Percentiles rank a stretch among this genome's conserved stretches.
Conservation (phyloP, 495 filamentous ascomycete genomes). For the Evernia prunastri region DNA sequence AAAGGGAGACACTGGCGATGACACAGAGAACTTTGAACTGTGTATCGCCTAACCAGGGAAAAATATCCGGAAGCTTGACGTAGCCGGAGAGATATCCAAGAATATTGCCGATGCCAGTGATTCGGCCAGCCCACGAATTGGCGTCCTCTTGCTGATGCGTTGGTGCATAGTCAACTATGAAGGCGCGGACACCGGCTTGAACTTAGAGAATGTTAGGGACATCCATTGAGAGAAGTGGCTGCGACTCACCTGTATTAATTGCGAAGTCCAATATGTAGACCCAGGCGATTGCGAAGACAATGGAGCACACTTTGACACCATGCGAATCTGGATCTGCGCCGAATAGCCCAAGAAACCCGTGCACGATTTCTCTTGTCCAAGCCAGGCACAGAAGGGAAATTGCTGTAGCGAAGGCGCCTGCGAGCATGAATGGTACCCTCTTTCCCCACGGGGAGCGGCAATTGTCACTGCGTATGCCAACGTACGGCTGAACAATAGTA, state of each 20-base stretch:
- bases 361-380: conserved; percentile 75
- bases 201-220: conserved; percentile 41
- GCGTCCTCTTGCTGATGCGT: conserved; percentile 84
- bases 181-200: conserved; percentile 81
- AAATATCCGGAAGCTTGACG: conserved; percentile 58
- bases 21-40: conserved; percentile 88
- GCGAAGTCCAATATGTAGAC: conserved; percentile 86
- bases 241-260: conserved; percentile 73
- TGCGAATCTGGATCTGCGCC: conserved; percentile 57
- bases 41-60: conserved; percentile 72
- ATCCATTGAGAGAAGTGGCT: neutral
- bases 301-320: conserved; percentile 53
- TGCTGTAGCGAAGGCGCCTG: conserved; percentile 65
- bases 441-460: conserved; percentile 75
- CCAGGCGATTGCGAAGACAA: conserved; percentile 68
- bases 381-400: conserved; percentile 66
- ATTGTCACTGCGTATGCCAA: conserved; percentile 85
- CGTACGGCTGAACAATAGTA: conserved; percentile 84
- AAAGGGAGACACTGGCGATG: conserved; percentile 66
- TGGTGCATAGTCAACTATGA: conserved; percentile 84
- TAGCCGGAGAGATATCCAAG: conserved; percentile 78
- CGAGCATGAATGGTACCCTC: conserved; percentile 82
- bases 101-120: conserved; percentile 80
- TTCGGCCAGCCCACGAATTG: conserved; percentile 79
- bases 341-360: conserved; percentile 62